These are phyloP conservation scores for Chaetomium fimeti DNA, from an alignment of 495 filamentous ascomycete genomes.

Conservation along the genomic window DNA sequence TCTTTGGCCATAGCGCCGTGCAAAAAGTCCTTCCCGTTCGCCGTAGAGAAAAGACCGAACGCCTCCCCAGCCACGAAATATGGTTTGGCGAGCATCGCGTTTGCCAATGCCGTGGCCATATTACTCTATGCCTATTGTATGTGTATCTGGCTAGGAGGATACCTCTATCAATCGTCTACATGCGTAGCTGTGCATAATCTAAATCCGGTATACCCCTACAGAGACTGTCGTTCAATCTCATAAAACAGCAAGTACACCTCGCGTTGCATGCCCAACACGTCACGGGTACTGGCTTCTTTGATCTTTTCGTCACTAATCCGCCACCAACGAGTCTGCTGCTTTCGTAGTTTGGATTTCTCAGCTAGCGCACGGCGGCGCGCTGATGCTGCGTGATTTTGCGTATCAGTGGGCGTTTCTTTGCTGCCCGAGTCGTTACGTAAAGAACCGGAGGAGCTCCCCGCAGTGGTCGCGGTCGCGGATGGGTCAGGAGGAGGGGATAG, in stretches of 20 bases:
- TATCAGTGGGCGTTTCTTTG: neutral
- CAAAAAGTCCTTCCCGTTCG: neutral
- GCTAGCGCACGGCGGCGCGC: slow-evolving; percentile 4
- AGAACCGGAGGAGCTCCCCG: neutral
- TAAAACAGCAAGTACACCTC: slow-evolving; percentile 98
- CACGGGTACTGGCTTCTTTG: slow-evolving; percentile 85
- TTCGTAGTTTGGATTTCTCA: slow-evolving; percentile 51
- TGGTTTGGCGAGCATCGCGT: neutral
- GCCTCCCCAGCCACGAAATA: neutral
- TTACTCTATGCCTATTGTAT: neutral
- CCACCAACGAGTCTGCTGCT: slow-evolving; percentile 85
- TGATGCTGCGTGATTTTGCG: neutral
- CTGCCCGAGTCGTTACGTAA: no score
- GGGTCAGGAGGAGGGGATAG: slow-evolving; percentile 27
- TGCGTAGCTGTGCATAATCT: neutral
- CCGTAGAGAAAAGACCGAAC: neutral
- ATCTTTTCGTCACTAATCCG: slow-evolving; percentile 97
- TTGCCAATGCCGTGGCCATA: neutral
- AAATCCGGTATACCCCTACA: neutral
- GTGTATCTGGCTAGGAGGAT: neutral
- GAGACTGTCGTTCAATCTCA: slow-evolving; percentile 58
- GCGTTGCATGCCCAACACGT: slow-evolving; percentile 89
- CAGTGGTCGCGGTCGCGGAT: slow-evolving; percentile 14
- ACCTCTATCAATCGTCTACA: neutral
- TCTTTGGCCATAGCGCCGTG: neutral